A percentile compares a stretch with the other conserved stretches of the same genome.
These are phyloP conservation scores for Fragaria nilgerrensis DNA, from an alignment of 306 rosid genomes.

Conservation along the genomic window DNA sequence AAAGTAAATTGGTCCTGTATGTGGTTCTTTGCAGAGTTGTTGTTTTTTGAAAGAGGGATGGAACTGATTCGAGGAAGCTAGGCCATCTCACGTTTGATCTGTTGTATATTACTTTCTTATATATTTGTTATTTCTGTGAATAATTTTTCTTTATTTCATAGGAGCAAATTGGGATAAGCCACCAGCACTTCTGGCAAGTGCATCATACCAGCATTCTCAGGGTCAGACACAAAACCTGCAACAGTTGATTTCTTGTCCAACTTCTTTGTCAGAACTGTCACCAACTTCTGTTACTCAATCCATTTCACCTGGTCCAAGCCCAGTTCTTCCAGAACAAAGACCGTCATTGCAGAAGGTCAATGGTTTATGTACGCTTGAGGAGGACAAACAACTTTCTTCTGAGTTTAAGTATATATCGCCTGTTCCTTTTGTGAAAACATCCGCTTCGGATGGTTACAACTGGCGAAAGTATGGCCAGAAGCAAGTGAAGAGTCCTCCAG, in stretches of 20 bases:
- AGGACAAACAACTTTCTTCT: conserved; percentile 40
- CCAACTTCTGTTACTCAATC: conserved; percentile 83
- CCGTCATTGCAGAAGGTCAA: conserved; percentile 32
- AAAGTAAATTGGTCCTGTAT: background rate
- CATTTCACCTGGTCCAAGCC: conserved; percentile 52
- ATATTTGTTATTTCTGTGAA: background rate
- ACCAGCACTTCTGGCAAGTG: conserved; percentile 32
- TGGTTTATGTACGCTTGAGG: conserved; percentile 21
- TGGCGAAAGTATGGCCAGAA: conserved; percentile 99
- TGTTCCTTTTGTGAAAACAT: conserved; percentile 48
- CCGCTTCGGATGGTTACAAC: conserved; percentile 88
- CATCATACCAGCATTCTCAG: conserved; percentile 33
- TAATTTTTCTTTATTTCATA: conserved; percentile 28
- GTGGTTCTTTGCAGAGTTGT: background rate
- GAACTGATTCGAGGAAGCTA: background rate
- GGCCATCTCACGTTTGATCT: background rate
- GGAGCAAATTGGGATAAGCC: conserved; percentile 48
- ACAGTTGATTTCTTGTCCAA: conserved; percentile 41
- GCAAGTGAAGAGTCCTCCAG: conserved; percentile 95
- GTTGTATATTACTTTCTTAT: background rate
- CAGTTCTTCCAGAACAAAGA: conserved; percentile 38
- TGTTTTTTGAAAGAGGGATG: background rate
- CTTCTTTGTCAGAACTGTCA: conserved; percentile 46
- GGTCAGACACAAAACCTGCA: conserved; percentile 43
- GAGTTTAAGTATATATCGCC: conserved; percentile 40